These are phyloP conservation scores for Aciculoconidium aculeatum DNA, from an alignment of 805 yeast species.

Conservation along the genomic window DNA sequence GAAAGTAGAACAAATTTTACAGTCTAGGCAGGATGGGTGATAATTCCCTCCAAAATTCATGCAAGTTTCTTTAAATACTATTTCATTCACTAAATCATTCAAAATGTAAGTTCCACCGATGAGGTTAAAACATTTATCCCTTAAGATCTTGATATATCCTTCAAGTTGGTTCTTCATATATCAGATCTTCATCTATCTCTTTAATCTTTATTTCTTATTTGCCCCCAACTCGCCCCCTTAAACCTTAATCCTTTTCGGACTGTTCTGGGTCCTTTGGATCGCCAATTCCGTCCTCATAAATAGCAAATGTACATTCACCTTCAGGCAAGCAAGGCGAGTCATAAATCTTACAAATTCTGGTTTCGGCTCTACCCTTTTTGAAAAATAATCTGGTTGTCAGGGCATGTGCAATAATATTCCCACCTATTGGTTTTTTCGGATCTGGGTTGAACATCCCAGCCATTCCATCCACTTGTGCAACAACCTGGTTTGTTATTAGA, in stretches of 20 bases:
- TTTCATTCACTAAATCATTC: too few species aligned
- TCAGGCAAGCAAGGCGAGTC: slow-evolving; percentile 97
- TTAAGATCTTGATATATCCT: too few species aligned
- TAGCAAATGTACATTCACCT: slow-evolving; percentile 90
- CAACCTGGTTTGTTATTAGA: slow-evolving; percentile 88
- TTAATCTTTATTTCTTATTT: too few species aligned
- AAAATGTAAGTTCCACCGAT: too few species aligned
- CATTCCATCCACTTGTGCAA: slow-evolving; percentile 95
- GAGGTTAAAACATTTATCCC: too few species aligned
- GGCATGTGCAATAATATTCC: slow-evolving; percentile 94
- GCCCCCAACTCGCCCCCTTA: too few species aligned
- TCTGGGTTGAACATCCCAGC: slow-evolving; percentile 81
- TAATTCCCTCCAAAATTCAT: too few species aligned
- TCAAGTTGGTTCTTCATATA: too few species aligned
- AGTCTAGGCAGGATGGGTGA: too few species aligned
- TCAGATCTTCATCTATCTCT: too few species aligned
- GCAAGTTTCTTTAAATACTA: too few species aligned
- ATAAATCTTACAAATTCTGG: slow-evolving; percentile 88
- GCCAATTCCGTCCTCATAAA: slow-evolving; percentile 94
- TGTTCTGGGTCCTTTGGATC: slow-evolving; percentile 85
- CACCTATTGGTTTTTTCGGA: slow-evolving; percentile 98
- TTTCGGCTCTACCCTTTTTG: slow-evolving; percentile 87
- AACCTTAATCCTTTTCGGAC: slow-evolving; percentile 8
- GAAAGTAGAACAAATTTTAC: too few species aligned
- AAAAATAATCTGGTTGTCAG: slow-evolving; percentile 90